Conservation (phyloP, 1,284 basidiomycete species). For the Naganishia albida region DNA sequence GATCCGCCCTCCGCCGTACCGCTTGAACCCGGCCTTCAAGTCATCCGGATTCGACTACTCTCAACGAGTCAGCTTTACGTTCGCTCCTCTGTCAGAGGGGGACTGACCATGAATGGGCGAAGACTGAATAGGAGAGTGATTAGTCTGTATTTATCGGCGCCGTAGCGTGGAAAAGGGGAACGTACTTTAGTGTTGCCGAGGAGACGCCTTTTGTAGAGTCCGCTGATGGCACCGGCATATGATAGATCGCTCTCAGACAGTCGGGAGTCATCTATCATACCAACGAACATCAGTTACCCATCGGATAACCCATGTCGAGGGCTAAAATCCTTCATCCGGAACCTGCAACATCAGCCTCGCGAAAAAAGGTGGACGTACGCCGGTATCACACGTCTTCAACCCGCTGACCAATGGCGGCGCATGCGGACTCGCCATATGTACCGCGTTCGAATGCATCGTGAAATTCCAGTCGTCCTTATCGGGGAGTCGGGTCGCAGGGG, state of each 20-base stretch:
- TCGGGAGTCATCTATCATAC: conserved; percentile 7
- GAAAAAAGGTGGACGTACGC: no score
- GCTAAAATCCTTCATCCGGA: no score
- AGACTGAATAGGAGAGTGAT: not conserved
- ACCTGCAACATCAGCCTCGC: no score
- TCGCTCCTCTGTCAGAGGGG: not conserved
- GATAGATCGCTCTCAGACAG: conserved; percentile 20
- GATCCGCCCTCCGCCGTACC: conserved; percentile 14
- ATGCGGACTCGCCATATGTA: not conserved
- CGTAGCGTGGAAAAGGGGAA: not conserved
- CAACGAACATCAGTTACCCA: not conserved
- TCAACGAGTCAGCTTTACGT: not conserved
- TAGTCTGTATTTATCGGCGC: no score
- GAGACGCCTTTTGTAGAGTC: not conserved
- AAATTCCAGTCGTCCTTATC: not conserved
- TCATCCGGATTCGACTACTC: conserved; percentile 9
- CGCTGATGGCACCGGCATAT: conserved; percentile 6
- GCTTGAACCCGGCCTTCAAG: conserved; percentile 16
- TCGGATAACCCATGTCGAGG: not conserved
- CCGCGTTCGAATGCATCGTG: conserved; percentile 18
- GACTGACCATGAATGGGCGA: conserved; percentile 13
- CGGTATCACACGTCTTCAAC: conserved; percentile 15
- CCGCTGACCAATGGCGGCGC: conserved; percentile 9
- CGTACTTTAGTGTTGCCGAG: conserved; percentile 7
- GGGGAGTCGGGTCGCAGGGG: not conserved